Percentiles rank a stretch among this genome's conserved stretches.
Evolutionary conservation across 1,139 yeast genomes (phyloP).

Genomic region (Geotrichum macrosporum): DNA sequence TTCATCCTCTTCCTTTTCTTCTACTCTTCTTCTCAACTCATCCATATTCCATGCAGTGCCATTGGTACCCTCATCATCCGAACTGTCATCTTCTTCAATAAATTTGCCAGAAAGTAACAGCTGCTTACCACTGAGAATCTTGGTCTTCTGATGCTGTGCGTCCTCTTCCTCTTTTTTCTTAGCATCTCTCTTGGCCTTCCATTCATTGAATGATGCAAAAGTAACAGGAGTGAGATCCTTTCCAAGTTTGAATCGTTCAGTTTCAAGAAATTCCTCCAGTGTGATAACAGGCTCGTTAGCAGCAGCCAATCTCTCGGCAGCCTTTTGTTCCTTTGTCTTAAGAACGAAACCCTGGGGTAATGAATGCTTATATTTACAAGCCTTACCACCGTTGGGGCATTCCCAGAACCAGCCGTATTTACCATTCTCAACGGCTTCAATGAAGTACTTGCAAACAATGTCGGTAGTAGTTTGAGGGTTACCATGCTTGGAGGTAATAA

Average conservation of each 20-base stretch:
- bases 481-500: constrained; percentile 87
- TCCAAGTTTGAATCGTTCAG: constrained; percentile 85
- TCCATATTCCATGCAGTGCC: constrained; percentile 49
- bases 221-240: constrained; percentile 83
- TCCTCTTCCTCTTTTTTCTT: constrained; percentile 54
- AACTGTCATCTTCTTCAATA: constrained; percentile 51
- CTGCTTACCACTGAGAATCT: constrained; percentile 71
- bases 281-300: constrained; percentile 88
- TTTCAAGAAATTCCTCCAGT: constrained; percentile 90
- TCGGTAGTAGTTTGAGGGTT: constrained; percentile 93
- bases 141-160: constrained; percentile 44
- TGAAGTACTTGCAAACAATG: constrained; percentile 86
- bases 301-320: constrained; percentile 78
- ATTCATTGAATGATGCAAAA: constrained; percentile 68
- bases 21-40: constrained; percentile 37
- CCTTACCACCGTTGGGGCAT: constrained; percentile 91
- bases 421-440: constrained; percentile 95
- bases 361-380: constrained; percentile 94
- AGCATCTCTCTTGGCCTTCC: constrained; percentile 71
- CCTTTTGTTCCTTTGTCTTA: constrained; percentile 93
- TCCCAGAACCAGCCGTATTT: constrained; percentile 99
- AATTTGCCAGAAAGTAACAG: constrained; percentile 66
- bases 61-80: constrained; percentile 47
- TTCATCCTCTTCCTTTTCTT: constrained; percentile 26
- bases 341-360: constrained; percentile 94